phyloP scores from a whole-genome alignment of 345 rosid genomes.

The Triadica sebifera region DNA sequence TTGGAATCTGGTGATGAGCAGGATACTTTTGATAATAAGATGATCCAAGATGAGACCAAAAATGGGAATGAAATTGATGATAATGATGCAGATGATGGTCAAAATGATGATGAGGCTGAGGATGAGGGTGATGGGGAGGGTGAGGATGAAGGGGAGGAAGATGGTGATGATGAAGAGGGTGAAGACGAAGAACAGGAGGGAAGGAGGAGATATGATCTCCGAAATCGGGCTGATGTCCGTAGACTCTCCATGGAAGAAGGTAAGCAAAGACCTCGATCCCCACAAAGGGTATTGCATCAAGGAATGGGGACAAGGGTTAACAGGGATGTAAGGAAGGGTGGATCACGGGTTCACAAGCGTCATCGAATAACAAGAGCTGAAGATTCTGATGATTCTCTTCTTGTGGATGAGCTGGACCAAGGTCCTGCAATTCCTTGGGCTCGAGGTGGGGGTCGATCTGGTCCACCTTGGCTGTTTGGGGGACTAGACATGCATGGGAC shows the following conservation, averaged over 20 bases:
- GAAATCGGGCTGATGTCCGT: slow-evolving; percentile 92
- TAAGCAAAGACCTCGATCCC: slow-evolving; percentile 84
- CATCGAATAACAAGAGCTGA: slow-evolving; percentile 78
- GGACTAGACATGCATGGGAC: slow-evolving; percentile 88
- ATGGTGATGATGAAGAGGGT: slow-evolving; percentile 65
- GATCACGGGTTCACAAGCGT: slow-evolving; percentile 92
- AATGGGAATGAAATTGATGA: slow-evolving; percentile 79
- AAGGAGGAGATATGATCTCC: slow-evolving; percentile 91
- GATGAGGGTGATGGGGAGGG: slow-evolving; percentile 58
- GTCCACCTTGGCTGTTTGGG: slow-evolving; percentile 97
- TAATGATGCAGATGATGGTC: slow-evolving; percentile 54
- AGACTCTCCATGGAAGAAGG: slow-evolving; percentile 72
- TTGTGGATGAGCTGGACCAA: slow-evolving; percentile 98
- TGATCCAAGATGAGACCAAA: slow-evolving; percentile 73
- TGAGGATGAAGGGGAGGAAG: slow-evolving; percentile 60
- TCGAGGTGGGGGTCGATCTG: slow-evolving; percentile 90
- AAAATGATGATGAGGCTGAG: slow-evolving; percentile 36
- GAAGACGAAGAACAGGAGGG: slow-evolving; percentile 91
- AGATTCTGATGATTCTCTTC: slow-evolving; percentile 99
- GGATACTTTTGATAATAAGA: slow-evolving; percentile 76
- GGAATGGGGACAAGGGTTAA: slow-evolving; percentile 87
- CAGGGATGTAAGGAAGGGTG: slow-evolving; percentile 89
- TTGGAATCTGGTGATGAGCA: slow-evolving; percentile 65
- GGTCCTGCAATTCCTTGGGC: slow-evolving; percentile 97
- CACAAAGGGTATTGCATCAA: slow-evolving; percentile 92